phyloP scores from a whole-genome alignment of 1,139 yeast genomes.

The Lodderomyces beijingensis region DNA sequence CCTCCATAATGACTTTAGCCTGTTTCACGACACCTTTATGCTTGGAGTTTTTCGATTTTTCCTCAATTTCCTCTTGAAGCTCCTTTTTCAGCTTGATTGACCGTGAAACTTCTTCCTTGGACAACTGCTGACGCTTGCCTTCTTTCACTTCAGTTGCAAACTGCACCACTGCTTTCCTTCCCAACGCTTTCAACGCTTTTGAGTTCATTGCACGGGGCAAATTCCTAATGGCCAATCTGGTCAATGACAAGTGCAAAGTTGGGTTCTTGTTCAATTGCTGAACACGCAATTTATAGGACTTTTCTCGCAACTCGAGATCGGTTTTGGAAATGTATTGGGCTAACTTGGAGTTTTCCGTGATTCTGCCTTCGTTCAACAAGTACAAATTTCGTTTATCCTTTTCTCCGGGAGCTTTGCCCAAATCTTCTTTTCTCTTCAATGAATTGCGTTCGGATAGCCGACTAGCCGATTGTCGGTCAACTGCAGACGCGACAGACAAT shows the following conservation, averaged over 20 bases:
- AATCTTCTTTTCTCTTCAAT: slow-evolving; percentile 62
- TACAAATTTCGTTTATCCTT: slow-evolving; percentile 82
- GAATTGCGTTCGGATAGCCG: slow-evolving; percentile 71
- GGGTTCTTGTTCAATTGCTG: slow-evolving; percentile 91
- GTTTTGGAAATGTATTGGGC: slow-evolving; percentile 64
- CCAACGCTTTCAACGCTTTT: slow-evolving; percentile 84
- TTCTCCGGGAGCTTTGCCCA: slow-evolving; percentile 79
- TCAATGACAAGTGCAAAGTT: slow-evolving; percentile 80
- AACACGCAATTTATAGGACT: slow-evolving; percentile 80
- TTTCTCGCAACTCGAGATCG: slow-evolving; percentile 85
- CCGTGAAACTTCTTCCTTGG: slow-evolving; percentile 83
- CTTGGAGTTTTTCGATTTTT: slow-evolving; percentile 54
- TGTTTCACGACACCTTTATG: slow-evolving; percentile 89
- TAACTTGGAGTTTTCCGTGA: slow-evolving; percentile 73
- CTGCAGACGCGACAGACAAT: slow-evolving; percentile 76
- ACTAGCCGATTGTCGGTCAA: slow-evolving; percentile 83
- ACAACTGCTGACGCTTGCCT: slow-evolving; percentile 73
- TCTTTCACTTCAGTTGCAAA: slow-evolving; percentile 90
- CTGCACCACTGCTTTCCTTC: slow-evolving; percentile 90
- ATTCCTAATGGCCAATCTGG: slow-evolving; percentile 91
- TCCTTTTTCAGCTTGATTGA: slow-evolving; percentile 63
- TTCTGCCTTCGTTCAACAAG: slow-evolving; percentile 90
- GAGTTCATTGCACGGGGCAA: slow-evolving; percentile 90
- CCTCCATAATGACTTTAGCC: slow-evolving; percentile 88
- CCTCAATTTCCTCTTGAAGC: slow-evolving; percentile 34